Percentiles rank a stretch among this genome's conserved stretches.
These are phyloP conservation scores for Ilex aquifolium DNA, from an alignment of 257 asterid genomes.

Conservation along the genomic window DNA sequence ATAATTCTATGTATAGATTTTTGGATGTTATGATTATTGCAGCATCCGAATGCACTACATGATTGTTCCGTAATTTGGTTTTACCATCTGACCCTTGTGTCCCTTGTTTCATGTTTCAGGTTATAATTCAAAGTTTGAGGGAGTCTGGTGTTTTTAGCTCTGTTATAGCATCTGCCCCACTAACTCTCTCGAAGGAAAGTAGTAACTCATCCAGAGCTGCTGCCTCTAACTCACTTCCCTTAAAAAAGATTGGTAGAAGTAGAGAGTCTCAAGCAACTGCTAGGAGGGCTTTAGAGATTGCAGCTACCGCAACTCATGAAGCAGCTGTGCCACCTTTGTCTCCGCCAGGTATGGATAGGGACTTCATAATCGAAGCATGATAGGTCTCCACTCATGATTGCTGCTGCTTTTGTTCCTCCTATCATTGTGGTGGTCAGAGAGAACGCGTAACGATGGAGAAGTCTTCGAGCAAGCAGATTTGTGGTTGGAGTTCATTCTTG, in stretches of 20 bases:
- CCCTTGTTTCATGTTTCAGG: slow-evolving; percentile 27
- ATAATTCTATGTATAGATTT: no score
- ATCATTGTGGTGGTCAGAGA: no score
- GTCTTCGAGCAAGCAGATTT: no score
- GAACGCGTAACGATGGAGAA: no score
- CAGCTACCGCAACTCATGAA: slow-evolving; percentile 27
- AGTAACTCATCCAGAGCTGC: slow-evolving; percentile 54
- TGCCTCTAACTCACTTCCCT: slow-evolving; percentile 36
- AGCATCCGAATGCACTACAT: not conserved
- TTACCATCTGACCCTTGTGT: not conserved
- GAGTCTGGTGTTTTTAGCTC: slow-evolving; percentile 75
- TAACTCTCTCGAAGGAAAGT: slow-evolving; percentile 52
- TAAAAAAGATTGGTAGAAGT: slow-evolving; percentile 61
- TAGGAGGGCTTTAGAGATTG: slow-evolving; percentile 43
- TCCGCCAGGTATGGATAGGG: slow-evolving; percentile 58
- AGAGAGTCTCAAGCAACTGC: slow-evolving; percentile 41
- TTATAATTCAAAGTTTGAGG: slow-evolving; percentile 80
- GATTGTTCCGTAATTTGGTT: not conserved
- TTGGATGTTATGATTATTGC: not conserved
- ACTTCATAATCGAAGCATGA: not conserved
- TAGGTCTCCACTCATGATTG: no score
- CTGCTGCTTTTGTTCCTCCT: no score
- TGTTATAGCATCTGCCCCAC: slow-evolving; percentile 53
- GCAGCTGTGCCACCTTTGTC: slow-evolving; percentile 77
- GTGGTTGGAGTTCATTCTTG: no score